These are phyloP conservation scores for Sapria himalayana DNA, from an alignment of 345 rosid species.

Conservation along the genomic window DNA sequence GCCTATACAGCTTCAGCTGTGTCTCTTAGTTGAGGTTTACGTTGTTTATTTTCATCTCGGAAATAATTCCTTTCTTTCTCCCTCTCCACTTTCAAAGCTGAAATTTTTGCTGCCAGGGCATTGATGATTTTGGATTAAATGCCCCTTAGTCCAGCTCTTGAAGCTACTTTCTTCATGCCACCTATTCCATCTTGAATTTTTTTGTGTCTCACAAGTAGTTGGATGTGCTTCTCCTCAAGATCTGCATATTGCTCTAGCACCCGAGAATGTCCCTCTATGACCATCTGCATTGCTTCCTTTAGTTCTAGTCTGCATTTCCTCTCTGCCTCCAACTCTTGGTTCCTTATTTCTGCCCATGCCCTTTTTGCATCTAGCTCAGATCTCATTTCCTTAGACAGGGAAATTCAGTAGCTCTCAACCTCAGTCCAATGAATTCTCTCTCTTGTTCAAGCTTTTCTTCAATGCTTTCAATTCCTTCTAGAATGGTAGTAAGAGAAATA, in stretches of 20 bases:
- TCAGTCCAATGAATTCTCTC: conserved; percentile 47
- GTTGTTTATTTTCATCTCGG: conserved; percentile 74
- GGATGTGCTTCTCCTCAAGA: conserved; percentile 85
- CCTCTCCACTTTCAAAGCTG: conserved; percentile 62
- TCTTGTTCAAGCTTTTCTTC: conserved; percentile 41
- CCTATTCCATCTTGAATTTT: conserved; percentile 80
- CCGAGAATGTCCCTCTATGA: conserved; percentile 86
- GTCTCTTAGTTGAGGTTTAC: conserved; percentile 73
- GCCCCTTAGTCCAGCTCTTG: conserved; percentile 77
- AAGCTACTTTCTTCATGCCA: conserved; percentile 81
- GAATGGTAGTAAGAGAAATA: conserved; percentile 27
- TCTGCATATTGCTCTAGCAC: conserved; percentile 96
- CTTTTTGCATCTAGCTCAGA: conserved; percentile 52
- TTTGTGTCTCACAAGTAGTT: conserved; percentile 76
- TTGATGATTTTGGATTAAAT: conserved; percentile 83
- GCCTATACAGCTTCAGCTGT: conserved; percentile 98
- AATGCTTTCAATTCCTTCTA: conserved; percentile 33
- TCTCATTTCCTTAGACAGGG: conserved; percentile 70
- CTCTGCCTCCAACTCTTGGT: conserved; percentile 59
- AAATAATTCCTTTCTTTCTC: conserved; percentile 71
- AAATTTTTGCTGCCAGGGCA: conserved; percentile 82
- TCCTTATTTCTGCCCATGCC: conserved; percentile 32
- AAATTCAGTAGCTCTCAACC: conserved; percentile 85
- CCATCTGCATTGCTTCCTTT: conserved; percentile 85
- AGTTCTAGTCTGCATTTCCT: conserved; percentile 69